A percentile compares a stretch with the other conserved stretches of the same genome.
phyloP scores from a whole-genome alignment of 2,329 filamentous ascomycete genomes.

The Emmonsiellopsis sp. region DNA sequence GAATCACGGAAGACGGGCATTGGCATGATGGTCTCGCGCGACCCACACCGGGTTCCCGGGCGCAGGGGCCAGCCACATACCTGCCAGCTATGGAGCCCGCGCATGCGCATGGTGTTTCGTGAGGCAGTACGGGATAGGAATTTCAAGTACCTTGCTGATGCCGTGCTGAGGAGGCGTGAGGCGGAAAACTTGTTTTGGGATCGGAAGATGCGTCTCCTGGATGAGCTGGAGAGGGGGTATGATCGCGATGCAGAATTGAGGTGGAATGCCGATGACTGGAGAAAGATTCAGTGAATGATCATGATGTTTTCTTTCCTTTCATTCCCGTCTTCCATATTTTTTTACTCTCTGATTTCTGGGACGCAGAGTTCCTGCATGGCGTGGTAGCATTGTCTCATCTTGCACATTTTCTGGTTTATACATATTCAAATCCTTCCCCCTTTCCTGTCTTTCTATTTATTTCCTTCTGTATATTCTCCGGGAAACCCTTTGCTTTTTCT shows the following conservation, averaged over 20 bases:
- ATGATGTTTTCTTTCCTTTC: not conserved
- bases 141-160: constrained; percentile 53
- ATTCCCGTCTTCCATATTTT: not conserved
- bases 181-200: constrained; percentile 52
- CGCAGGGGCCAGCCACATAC: constrained; percentile 31
- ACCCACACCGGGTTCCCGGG: constrained; percentile 49
- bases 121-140: constrained; percentile 59
- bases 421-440: not conserved
- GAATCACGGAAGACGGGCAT: constrained; percentile 46
- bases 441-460: no score
- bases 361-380: no score
- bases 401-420: no score
- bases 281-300: constrained; percentile 37
- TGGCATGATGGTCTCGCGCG: constrained; percentile 49
- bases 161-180: constrained; percentile 47
- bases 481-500: no score
- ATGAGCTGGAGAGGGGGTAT: constrained; percentile 52
- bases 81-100: constrained; percentile 72
- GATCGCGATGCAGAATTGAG: constrained; percentile 38
- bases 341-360: not conserved
- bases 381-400: no score
- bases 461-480: no score
- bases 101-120: constrained; percentile 67
- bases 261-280: constrained; percentile 44
- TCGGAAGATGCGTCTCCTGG: constrained; percentile 43